These are phyloP conservation scores for Biscogniauxia marginata DNA, from an alignment of 2,329 filamentous ascomycete species.

Conservation along the genomic window DNA sequence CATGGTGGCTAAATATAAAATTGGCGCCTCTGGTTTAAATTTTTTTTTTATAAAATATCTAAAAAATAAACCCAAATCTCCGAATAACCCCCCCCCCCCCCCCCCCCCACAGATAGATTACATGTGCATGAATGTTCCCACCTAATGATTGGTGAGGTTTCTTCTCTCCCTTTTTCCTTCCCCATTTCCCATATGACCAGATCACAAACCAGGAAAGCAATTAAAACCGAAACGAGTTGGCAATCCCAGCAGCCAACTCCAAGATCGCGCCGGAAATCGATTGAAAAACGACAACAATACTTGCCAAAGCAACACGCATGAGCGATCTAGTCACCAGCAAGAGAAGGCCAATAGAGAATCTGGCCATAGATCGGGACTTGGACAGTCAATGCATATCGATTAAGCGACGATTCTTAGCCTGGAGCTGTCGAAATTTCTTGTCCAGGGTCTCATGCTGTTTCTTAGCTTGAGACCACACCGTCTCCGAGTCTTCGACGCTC, in stretches of 20 bases:
- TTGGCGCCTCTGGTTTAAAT: no score
- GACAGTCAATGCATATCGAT: conserved; percentile 33
- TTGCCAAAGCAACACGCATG: conserved; percentile 12
- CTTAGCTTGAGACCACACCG: conserved; percentile 41
- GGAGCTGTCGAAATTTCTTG: conserved; percentile 34
- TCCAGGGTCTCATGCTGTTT: conserved; percentile 35
- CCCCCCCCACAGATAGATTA: not conserved
- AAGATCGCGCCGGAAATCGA: not conserved
- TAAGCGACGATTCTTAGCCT: conserved; percentile 30
- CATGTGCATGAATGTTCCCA: not conserved
- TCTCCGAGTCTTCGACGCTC: conserved; percentile 63
- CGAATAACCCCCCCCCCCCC: no score
- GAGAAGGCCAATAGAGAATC: conserved; percentile 10
- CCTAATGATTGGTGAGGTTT: not conserved
- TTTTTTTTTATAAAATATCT: no score
- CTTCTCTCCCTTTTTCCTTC: not conserved
- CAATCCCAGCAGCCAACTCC: not conserved
- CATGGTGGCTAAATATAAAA: no score
- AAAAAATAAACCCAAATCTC: no score
- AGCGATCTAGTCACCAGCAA: conserved; percentile 18
- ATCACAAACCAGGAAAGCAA: not conserved
- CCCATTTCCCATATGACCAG: not conserved
- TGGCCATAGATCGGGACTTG: conserved; percentile 5
- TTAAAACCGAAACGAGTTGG: not conserved
- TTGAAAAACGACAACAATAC: not conserved